Percentiles rank a stretch among this genome's conserved stretches.
phyloP scores from a whole-genome alignment of 139 green algal species.

The Tetradesmus lagerheimii region DNA sequence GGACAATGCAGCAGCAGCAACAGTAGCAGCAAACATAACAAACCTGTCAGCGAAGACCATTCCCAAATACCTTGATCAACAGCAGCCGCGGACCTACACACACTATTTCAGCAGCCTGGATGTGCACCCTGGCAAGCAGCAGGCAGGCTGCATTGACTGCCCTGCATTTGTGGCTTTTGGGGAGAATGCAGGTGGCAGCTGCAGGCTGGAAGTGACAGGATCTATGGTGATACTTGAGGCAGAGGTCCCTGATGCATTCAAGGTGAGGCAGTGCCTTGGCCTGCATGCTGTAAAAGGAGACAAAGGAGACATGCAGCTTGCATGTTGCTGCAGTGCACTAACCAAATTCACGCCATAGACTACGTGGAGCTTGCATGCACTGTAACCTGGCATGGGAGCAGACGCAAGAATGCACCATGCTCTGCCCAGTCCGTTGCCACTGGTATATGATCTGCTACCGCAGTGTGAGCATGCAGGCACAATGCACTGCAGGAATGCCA shows the following conservation, averaged over 20 bases:
- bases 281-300: background rate
- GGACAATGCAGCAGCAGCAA: background rate
- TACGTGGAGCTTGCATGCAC: no score
- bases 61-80: background rate
- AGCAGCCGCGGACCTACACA: background rate
- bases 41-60: background rate
- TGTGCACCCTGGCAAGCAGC: background rate
- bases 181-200: background rate
- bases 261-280: background rate
- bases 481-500: no score
- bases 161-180: background rate
- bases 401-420: no score
- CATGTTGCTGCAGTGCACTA: no score
- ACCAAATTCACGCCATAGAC: no score
- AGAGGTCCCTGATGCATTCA: background rate
- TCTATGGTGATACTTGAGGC: background rate
- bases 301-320: no score
- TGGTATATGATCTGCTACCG: no score
- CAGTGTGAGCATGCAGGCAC: no score
- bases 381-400: no score
- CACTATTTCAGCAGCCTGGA: background rate
- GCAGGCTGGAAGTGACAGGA: background rate
- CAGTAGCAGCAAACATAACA: background rate
- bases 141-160: background rate
- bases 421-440: no score